A percentile compares a stretch with the other conserved stretches of the same genome.
phyloP scores from a whole-genome alignment of 192 early-diverging fungal species.

The Helicostylum pulchrum region DNA sequence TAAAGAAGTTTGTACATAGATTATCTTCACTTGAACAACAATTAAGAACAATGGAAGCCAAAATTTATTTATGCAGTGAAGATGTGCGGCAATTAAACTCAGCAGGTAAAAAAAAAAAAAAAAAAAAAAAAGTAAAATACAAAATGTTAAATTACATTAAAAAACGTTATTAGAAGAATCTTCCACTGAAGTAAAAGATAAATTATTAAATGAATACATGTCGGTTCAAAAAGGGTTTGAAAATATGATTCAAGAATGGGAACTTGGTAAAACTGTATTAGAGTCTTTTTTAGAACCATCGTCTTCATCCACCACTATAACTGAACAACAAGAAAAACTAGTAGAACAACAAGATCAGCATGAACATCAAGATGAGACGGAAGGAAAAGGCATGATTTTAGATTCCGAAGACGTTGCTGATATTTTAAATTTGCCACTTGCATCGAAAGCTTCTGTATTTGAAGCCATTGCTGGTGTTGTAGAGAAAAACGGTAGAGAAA shows the following conservation, averaged over 20 bases:
- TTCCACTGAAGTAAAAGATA: slow-evolving; percentile 4
- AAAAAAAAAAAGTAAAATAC: background rate
- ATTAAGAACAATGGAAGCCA: slow-evolving; percentile 53
- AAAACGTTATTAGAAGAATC: background rate
- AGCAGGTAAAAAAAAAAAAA: background rate
- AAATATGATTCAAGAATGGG: slow-evolving; percentile 52
- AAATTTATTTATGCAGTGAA: slow-evolving; percentile 55
- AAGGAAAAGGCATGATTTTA: slow-evolving; percentile 6
- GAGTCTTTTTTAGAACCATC: slow-evolving; percentile 36
- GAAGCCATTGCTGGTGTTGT: slow-evolving; percentile 40
- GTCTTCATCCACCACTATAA: no score
- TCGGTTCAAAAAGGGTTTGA: slow-evolving; percentile 47
- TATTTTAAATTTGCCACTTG: slow-evolving; percentile 22
- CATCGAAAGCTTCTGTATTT: slow-evolving; percentile 47
- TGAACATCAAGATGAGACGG: slow-evolving; percentile 28
- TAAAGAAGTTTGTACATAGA: slow-evolving; percentile 40
- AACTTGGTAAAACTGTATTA: slow-evolving; percentile 45
- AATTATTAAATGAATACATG: slow-evolving; percentile 42
- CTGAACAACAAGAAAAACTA: background rate
- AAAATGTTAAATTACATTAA: background rate
- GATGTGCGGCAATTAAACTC: slow-evolving; percentile 37
- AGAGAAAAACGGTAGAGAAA: slow-evolving; percentile 9
- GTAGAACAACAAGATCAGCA: slow-evolving; percentile 6
- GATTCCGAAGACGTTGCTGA: slow-evolving; percentile 28
- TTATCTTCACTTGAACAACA: slow-evolving; percentile 48